Evolutionary conservation across 768 basidiomycete genomes (phyloP).

Genomic region (Termitomyces sp.): DNA sequence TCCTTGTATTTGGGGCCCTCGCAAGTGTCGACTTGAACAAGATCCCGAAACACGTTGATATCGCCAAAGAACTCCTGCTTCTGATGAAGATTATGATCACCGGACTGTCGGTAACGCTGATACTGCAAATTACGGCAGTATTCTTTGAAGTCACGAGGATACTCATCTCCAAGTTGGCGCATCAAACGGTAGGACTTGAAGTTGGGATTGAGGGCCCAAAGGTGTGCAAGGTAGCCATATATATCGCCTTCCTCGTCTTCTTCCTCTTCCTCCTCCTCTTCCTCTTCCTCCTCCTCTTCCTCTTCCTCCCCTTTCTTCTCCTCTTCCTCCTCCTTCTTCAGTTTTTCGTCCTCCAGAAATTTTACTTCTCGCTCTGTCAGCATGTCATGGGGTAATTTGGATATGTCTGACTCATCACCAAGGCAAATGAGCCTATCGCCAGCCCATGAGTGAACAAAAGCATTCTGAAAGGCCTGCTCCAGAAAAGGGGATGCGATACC

Average conservation of each 20-base stretch:
- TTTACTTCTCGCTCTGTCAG: not conserved
- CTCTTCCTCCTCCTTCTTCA: not conserved
- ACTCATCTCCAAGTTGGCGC: no score
- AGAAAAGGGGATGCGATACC: not conserved
- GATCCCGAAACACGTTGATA: not conserved
- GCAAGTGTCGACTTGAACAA: not conserved
- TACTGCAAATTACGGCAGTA: not conserved
- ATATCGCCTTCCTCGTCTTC: no score
- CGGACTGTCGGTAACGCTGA: no score
- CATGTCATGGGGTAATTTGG: not conserved
- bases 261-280: no score
- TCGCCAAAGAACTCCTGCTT: no score
- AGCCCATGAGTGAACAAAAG: not conserved
- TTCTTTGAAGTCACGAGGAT: not conserved
- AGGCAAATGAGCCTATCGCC: not conserved
- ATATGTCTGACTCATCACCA: not conserved
- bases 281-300: no score
- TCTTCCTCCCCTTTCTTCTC: no score
- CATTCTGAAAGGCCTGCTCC: not conserved
- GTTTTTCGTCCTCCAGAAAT: not conserved
- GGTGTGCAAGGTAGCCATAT: not conserved
- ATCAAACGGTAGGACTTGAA: not conserved
- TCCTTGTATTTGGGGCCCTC: not conserved
- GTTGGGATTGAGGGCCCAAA: not conserved
- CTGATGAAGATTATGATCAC: no score